Conservation (phyloP, 2,329 filamentous ascomycete genomes). For the Tothia fuscella region DNA sequence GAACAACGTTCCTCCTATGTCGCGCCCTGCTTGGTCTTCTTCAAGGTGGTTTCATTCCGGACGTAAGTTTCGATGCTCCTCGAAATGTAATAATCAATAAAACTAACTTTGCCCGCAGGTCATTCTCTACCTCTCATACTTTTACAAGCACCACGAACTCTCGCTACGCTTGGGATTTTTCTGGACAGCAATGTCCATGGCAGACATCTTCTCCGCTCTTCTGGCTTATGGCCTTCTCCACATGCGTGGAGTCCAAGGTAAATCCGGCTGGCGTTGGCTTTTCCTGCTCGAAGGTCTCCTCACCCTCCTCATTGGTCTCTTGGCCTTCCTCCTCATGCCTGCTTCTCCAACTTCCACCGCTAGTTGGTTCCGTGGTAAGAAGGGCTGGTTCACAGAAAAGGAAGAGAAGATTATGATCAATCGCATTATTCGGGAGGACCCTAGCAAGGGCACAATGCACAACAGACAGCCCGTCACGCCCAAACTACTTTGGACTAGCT, state of each 20-base stretch:
- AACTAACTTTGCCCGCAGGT: conserved; percentile 26
- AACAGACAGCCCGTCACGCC: conserved; percentile 17
- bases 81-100: not conserved
- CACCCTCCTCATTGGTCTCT: conserved; percentile 15
- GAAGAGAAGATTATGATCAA: conserved; percentile 19
- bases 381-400: conserved; percentile 16
- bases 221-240: conserved; percentile 26
- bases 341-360: conserved; percentile 19
- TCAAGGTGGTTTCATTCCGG: conserved; percentile 41
- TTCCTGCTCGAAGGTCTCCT: conserved; percentile 14
- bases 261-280: conserved; percentile 17
- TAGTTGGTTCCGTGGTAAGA: conserved; percentile 22
- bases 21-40: conserved; percentile 34
- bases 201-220: conserved; percentile 23
- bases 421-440: conserved; percentile 18
- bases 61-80: conserved; percentile 6
- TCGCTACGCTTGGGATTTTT: conserved; percentile 26
- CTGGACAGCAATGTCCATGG: conserved; percentile 24
- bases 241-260: conserved; percentile 16
- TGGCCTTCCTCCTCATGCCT: conserved; percentile 15
- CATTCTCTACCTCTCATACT: conserved; percentile 25
- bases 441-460: conserved; percentile 18
- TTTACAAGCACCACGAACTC: conserved; percentile 24
- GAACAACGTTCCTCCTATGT: conserved; percentile 29
- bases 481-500: conserved; percentile 15